Percentiles rank a stretch among this genome's conserved stretches.
These are phyloP conservation scores for Chaetothyriales sp. DNA, from an alignment of 2,329 filamentous ascomycete species.

Conservation along the genomic window DNA sequence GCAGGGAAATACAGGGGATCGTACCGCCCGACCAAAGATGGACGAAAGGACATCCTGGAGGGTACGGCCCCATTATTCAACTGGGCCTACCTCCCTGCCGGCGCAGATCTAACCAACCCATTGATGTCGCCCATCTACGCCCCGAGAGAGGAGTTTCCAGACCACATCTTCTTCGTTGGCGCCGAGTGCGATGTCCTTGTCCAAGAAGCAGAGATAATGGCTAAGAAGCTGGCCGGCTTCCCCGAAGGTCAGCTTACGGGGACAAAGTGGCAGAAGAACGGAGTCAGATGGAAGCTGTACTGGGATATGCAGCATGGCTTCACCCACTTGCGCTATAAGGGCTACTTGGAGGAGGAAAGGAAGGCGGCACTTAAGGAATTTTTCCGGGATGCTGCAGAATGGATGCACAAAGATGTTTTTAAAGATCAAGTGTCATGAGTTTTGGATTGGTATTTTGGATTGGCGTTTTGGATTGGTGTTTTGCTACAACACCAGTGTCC, in stretches of 20 bases:
- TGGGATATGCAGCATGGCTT: conserved; percentile 10
- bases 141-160: conserved; percentile 25
- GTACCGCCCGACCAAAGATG: conserved; percentile 12
- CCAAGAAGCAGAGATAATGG: conserved; percentile 27
- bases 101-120: conserved; percentile 25
- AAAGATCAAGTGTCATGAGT: not conserved
- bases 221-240: conserved; percentile 18
- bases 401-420: conserved; percentile 2
- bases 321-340: conserved; percentile 9
- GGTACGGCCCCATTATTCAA: conserved; percentile 21
- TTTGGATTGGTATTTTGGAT: not conserved
- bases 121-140: conserved; percentile 31
- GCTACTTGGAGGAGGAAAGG: conserved; percentile 5
- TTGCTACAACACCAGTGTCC: too few species aligned
- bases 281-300: conserved; percentile 11
- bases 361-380: conserved; percentile 3
- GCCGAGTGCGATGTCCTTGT: conserved; percentile 36
- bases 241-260: conserved; percentile 13
- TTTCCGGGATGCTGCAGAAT: conserved; percentile 9
- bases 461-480: not conserved
- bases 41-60: conserved; percentile 17
- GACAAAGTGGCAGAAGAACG: conserved; percentile 13
- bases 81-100: conserved; percentile 31
- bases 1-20: conserved; percentile 22
- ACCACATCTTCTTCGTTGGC: conserved; percentile 31